Evolutionary conservation across 2,329 filamentous ascomycete species (phyloP).

Genomic region (Nothophoma quercina): DNA sequence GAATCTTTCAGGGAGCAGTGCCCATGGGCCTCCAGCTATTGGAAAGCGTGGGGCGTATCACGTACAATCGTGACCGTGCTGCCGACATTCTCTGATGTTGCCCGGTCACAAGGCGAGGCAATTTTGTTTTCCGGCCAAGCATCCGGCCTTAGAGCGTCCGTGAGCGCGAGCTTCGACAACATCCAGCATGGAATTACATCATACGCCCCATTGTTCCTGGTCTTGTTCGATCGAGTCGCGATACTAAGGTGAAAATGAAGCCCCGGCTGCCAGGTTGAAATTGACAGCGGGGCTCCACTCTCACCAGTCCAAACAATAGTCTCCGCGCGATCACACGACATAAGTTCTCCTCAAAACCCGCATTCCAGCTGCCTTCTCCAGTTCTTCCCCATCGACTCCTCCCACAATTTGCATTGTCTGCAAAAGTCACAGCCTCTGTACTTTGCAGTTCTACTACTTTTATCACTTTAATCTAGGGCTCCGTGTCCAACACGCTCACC

Average conservation of each 20-base stretch:
- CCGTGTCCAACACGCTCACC: conserved; percentile 10
- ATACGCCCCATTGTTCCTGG: conserved; percentile 28
- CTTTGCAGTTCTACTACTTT: conserved; percentile 5
- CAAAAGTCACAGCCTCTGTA: conserved; percentile 8
- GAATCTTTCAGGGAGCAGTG: conserved; percentile 4
- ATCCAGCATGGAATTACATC: conserved; percentile 30
- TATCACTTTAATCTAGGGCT: conserved; percentile 8
- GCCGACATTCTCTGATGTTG: conserved; percentile 14
- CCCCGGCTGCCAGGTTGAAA: conserved; percentile 25
- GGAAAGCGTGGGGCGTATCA: conserved; percentile 20
- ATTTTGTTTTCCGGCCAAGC: conserved; percentile 14
- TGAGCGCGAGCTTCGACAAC: conserved; percentile 16
- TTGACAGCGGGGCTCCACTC: conserved; percentile 34
- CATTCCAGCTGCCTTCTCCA: conserved; percentile 23
- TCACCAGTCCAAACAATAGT: conserved; percentile 22
- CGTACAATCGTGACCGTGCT: conserved; percentile 20
- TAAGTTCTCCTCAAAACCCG: conserved; percentile 34
- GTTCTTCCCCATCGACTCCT: conserved; percentile 22
- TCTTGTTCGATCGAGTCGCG: conserved; percentile 26
- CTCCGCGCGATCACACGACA: conserved; percentile 28
- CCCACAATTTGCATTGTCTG: conserved; percentile 18
- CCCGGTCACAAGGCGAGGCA: conserved; percentile 23
- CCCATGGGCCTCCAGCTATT: conserved; percentile 20
- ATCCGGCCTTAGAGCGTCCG: conserved; percentile 11
- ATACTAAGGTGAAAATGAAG: conserved; percentile 26